Conservation (phyloP, 1,139 yeast species). For the Kodamaea sp. region DNA sequence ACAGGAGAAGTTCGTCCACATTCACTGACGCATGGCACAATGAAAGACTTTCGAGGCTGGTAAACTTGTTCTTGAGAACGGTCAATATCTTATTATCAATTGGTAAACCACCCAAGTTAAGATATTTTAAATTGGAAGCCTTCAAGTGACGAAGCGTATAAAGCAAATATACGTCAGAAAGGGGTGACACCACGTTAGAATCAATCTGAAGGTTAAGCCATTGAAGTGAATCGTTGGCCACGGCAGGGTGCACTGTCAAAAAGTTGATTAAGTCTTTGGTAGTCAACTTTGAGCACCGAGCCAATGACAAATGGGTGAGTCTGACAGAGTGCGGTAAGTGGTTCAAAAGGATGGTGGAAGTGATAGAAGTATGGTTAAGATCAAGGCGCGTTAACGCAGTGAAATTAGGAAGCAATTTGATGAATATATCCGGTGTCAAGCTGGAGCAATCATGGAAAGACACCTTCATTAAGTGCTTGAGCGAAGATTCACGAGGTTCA, state of each 20-base stretch:
- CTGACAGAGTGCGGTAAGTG: constrained; percentile 53
- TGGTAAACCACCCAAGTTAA: constrained; percentile 78
- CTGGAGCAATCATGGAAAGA: constrained; percentile 91
- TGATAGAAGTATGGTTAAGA: constrained; percentile 77
- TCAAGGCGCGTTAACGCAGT: constrained; percentile 69
- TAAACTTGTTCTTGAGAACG: constrained; percentile 56
- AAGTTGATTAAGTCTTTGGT: constrained; percentile 75
- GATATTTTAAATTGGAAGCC: constrained; percentile 53
- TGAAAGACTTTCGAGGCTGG: constrained; percentile 59
- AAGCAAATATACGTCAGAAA: constrained; percentile 59
- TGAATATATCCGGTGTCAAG: constrained; percentile 57
- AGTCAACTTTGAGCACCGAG: constrained; percentile 76
- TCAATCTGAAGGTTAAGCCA: constrained; percentile 84
- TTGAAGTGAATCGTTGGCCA: constrained; percentile 52
- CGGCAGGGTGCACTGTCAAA: constrained; percentile 72
- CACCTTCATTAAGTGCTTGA: constrained; percentile 47
- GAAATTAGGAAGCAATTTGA: constrained; percentile 57
- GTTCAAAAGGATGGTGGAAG: constrained; percentile 52
- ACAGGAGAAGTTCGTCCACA: constrained; percentile 49
- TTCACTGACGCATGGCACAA: constrained; percentile 60
- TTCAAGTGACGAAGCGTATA: constrained; percentile 54
- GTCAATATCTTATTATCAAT: constrained; percentile 54
- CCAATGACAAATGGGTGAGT: constrained; percentile 75
- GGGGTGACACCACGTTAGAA: constrained; percentile 63
- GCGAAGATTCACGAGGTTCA: neutral